phyloP scores from a whole-genome alignment of 768 basidiomycete species.

The Lentinula detonsa region DNA sequence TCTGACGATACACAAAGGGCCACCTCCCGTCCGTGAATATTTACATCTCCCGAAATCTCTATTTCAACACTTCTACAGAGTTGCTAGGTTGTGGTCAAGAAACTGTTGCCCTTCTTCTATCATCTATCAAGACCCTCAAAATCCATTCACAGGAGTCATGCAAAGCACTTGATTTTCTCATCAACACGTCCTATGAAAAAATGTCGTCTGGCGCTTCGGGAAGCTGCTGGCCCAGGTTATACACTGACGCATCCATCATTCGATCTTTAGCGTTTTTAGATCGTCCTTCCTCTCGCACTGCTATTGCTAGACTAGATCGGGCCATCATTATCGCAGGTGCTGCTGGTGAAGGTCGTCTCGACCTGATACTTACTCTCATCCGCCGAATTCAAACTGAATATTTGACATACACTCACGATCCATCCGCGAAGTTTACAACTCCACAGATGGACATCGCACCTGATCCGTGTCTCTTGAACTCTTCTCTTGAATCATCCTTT shows the following conservation, averaged over 20 bases:
- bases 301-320: slow-evolving; percentile 63
- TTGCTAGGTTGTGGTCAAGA: slow-evolving; percentile 6
- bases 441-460: not conserved
- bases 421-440: not conserved
- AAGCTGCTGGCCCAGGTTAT: slow-evolving; percentile 59
- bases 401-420: slow-evolving; percentile 9
- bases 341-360: slow-evolving; percentile 51
- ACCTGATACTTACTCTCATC: slow-evolving; percentile 63
- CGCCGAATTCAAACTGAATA: slow-evolving; percentile 43
- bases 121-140: not conserved
- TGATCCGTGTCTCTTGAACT: not conserved
- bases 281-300: slow-evolving; percentile 25
- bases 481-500: not conserved
- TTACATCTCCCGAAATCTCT: not conserved
- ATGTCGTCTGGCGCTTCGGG: slow-evolving; percentile 36
- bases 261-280: slow-evolving; percentile 35
- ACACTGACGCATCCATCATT: slow-evolving; percentile 71
- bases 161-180: slow-evolving; percentile 33
- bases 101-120: not conserved
- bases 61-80: slow-evolving; percentile 4
- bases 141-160: not conserved
- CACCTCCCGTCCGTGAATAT: not conserved
- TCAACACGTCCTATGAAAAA: slow-evolving; percentile 38
- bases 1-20: not conserved
- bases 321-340: slow-evolving; percentile 84